Base-by-base conservation (phyloP, 169 alveolate species). In the Plasmodium sp. region DNA sequence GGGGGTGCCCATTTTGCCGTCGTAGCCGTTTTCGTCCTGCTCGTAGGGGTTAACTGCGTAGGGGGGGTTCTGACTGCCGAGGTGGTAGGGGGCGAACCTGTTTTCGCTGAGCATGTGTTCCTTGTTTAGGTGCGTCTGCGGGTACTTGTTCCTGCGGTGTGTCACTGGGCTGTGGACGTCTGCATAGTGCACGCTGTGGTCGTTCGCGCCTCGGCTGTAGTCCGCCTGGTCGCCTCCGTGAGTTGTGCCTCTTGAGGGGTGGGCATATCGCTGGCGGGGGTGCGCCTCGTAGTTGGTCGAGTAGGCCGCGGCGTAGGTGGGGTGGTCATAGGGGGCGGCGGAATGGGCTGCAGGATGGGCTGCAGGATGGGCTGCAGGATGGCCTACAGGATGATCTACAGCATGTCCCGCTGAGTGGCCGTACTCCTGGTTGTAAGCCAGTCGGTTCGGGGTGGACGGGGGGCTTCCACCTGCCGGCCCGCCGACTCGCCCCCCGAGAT, bases 71-170 rank as follows among this genome's bases (percentile, higher is more conserved):
- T 67, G 77, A 67, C 39, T 67, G 77, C 14, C 7, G 0, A 48
- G 71, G 62, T 79, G 62, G 18, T 41, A 41, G 3, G 84, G 33
- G 14, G 84, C 31, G 51, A 39, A 79, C 27, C 36, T 79, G 51
- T 79, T 79, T 79, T 79, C 84, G 62, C 51, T 10, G 34, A 48
- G 84, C 6, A 75, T 48, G 79, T 84, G 56, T 43, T 48, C 43
- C 41, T 86, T 79, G 77, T 72, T 73, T 84, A 73, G 56, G 48
- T 27, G 14, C 5, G 67, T 39, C 33, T 14, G 74, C 14, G 31
- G 74, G 80, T 84, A 84, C 45, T 84, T 72, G 80, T 84, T 84
- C 73, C 56, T 34, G 2, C 22, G 73, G 84, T 45, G 79, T 22
- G 93, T 12, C 34, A 16, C 58, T 54, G 12, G 33, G 77, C 12